A percentile compares a stretch with the other conserved stretches of the same genome.
phyloP scores from a whole-genome alignment of 176 grass and related monocot species.

The Zea luxurians region DNA sequence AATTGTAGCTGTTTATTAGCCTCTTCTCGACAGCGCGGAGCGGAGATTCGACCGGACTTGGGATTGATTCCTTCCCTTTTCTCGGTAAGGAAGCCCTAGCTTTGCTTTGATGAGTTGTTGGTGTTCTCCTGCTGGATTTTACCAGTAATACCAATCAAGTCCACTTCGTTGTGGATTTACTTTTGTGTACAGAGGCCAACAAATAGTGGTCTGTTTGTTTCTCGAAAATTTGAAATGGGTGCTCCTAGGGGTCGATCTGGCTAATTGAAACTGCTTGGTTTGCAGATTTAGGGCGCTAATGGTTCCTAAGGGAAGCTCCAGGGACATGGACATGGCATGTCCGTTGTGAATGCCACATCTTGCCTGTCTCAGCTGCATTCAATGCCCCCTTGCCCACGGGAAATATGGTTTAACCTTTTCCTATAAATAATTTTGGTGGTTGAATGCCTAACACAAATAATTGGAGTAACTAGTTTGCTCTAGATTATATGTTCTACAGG shows the following conservation, averaged over 20 bases:
- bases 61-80: neutral
- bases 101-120: neutral
- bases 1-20: neutral
- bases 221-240: neutral
- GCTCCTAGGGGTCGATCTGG: conserved; percentile 19
- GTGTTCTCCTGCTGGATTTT: neutral
- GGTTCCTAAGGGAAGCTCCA: conserved; percentile 2
- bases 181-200: neutral
- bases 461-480: no score
- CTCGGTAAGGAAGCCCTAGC: conserved; percentile 23
- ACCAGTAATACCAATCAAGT: neutral
- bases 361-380: conserved; percentile 58
- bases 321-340: conserved; percentile 50
- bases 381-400: conserved; percentile 56
- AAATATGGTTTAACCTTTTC: no score
- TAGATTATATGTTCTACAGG: no score
- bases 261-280: conserved; percentile 25
- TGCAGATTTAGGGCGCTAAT: conserved; percentile 36
- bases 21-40: neutral
- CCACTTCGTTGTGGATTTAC: neutral
- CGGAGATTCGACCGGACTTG: conserved; percentile 9
- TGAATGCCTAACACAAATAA: no score
- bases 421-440: no score
- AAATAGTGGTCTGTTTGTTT: neutral
- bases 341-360: conserved; percentile 64